phyloP scores from a whole-genome alignment of 2,329 filamentous ascomycete species.

The Penicillium sp. region DNA sequence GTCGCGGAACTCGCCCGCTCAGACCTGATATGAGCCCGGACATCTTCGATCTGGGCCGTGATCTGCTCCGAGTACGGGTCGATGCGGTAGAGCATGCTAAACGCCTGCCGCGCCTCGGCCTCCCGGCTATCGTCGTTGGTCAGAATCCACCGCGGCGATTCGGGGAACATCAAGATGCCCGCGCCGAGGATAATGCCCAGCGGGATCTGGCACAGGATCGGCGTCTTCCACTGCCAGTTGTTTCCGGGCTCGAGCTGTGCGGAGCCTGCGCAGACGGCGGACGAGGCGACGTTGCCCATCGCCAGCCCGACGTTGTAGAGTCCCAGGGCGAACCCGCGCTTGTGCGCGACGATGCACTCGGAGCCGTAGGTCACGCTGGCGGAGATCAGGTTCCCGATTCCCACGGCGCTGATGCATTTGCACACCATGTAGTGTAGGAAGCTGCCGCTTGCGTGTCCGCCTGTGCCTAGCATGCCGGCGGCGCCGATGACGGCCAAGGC shows the following conservation, averaged over 20 bases:
- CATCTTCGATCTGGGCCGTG: constrained; percentile 24
- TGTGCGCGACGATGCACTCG: constrained; percentile 24
- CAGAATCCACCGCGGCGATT: constrained; percentile 29
- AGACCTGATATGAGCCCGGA: constrained; percentile 24
- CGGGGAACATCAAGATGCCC: constrained; percentile 27
- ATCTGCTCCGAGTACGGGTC: constrained; percentile 22
- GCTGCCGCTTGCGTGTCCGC: constrained; percentile 13
- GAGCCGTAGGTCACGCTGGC: constrained; percentile 23
- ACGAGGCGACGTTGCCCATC: constrained; percentile 26
- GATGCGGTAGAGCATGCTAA: constrained; percentile 20
- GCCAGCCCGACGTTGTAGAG: constrained; percentile 30
- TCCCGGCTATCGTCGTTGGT: constrained; percentile 15
- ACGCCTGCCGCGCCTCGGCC: constrained; percentile 23
- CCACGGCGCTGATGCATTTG: constrained; percentile 25
- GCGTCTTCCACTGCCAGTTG: constrained; percentile 32
- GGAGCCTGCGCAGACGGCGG: constrained; percentile 29
- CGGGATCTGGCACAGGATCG: constrained; percentile 32
- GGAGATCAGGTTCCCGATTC: constrained; percentile 23
- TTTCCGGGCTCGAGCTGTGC: constrained; percentile 21
- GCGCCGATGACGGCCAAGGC: constrained; percentile 25
- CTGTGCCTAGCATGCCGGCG: constrained; percentile 28
- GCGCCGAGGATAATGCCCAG: constrained; percentile 25
- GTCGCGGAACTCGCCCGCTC: constrained; percentile 16
- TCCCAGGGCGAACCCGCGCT: constrained; percentile 23
- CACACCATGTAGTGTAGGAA: constrained; percentile 29